These are phyloP conservation scores for Colletotrichum truncatum DNA, from an alignment of 2,329 filamentous ascomycete genomes.

Conservation along the genomic window DNA sequence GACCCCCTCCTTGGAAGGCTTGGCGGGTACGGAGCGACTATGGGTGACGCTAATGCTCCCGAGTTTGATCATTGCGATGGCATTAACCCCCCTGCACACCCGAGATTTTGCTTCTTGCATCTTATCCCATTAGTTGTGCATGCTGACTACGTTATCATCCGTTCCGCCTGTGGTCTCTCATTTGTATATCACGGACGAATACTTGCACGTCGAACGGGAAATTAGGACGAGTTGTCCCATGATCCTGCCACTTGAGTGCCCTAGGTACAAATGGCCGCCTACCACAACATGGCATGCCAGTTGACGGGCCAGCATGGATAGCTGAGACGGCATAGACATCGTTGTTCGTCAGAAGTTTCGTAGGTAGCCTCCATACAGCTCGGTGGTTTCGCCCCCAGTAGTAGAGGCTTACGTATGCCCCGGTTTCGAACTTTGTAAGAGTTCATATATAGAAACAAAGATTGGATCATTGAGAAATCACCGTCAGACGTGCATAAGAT, in stretches of 20 bases:
- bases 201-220: no score
- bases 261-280: not conserved
- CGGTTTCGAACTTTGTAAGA: not conserved
- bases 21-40: not conserved
- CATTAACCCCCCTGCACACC: no score
- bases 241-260: no score
- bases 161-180: no score
- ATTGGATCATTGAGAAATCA: not conserved
- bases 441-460: not conserved
- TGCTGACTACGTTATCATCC: no score
- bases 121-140: no score
- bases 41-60: not conserved
- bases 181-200: no score
- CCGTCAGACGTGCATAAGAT: conserved; percentile 16
- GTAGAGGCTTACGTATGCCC: not conserved
- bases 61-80: no score
- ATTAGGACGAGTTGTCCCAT: no score
- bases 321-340: not conserved
- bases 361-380: not conserved
- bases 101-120: no score
- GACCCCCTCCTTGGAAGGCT: conserved; percentile 6
- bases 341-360: conserved; percentile 3
- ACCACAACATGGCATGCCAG: not conserved
- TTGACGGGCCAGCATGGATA: not conserved
- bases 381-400: not conserved